A percentile compares a stretch with the other conserved stretches of the same genome.
phyloP scores from a whole-genome alignment of 2,329 filamentous ascomycete species.

The Pseudocercospora fuligena region DNA sequence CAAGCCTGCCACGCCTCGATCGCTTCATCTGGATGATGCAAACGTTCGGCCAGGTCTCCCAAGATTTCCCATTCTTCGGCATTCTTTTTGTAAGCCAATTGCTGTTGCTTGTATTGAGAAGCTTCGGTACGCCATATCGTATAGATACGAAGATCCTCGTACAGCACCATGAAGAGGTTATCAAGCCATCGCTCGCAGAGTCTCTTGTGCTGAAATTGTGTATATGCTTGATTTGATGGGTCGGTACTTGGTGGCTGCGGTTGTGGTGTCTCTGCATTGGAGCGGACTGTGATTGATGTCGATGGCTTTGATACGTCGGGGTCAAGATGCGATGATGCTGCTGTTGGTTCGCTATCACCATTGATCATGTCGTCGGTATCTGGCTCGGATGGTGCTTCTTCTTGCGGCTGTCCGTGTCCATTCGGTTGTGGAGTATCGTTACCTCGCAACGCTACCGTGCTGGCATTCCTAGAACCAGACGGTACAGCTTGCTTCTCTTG shows the following conservation, averaged over 20 bases:
- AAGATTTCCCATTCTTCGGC: constrained; percentile 98
- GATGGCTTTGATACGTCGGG: constrained; percentile 43
- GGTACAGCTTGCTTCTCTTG: constrained; percentile 73
- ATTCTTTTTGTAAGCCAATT: constrained; percentile 94
- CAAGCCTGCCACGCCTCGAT: constrained; percentile 92
- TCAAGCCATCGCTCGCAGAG: constrained; percentile 98
- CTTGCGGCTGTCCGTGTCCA: constrained; percentile 47
- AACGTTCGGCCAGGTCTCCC: constrained; percentile 85
- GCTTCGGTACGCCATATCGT: constrained; percentile 99
- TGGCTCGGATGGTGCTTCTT: constrained; percentile 40
- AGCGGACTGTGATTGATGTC: constrained; percentile 40
- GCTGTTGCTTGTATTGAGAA: constrained; percentile 90
- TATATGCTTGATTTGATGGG: constrained; percentile 73
- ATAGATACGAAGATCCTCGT: constrained; percentile 96
- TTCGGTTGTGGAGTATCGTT: constrained; percentile 61
- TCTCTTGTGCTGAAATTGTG: constrained; percentile 94
- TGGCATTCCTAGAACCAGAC: constrained; percentile 67
- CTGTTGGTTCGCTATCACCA: constrained; percentile 37
- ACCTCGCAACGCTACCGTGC: constrained; percentile 76
- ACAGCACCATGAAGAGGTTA: constrained; percentile 98
- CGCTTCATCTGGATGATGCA: constrained; percentile 90
- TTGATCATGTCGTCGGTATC: constrained; percentile 41
- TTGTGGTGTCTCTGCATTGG: constrained; percentile 39
- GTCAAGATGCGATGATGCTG: constrained; percentile 37
- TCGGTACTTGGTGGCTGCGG: constrained; percentile 48